phyloP scores from a whole-genome alignment of 257 asterid genomes.

The Scutellaria galericulata region DNA sequence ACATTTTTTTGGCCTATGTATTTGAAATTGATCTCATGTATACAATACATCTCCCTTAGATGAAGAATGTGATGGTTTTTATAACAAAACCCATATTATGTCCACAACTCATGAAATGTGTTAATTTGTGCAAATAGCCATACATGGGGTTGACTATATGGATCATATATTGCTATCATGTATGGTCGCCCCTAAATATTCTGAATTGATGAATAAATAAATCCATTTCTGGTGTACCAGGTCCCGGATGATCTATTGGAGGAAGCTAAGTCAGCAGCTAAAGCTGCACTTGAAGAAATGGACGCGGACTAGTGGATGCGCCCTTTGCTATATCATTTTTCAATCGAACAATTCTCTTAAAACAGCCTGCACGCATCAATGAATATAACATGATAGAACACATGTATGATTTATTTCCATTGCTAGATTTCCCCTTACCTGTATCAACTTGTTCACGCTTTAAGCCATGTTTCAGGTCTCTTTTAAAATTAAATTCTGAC shows the following conservation, averaged over 20 bases:
- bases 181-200: no score
- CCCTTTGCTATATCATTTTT: not conserved
- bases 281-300: constrained; percentile 96
- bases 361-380: constrained; percentile 10
- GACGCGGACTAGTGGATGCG: constrained; percentile 70
- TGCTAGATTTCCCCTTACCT: constrained; percentile 9
- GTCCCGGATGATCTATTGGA: constrained; percentile 78
- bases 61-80: not conserved
- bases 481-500: not conserved
- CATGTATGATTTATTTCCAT: constrained; percentile 3
- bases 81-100: not conserved
- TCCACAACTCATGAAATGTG: not conserved
- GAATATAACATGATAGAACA: constrained; percentile 3
- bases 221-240: constrained; percentile 43
- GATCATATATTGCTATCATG: no score
- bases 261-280: constrained; percentile 94
- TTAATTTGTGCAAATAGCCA: no score
- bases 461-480: not conserved
- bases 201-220: constrained; percentile 10
- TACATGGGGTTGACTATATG: no score
- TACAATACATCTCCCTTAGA: not conserved
- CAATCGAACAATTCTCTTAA: not conserved
- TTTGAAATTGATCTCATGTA: not conserved
- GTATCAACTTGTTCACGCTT: constrained; percentile 22
- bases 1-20: not conserved